phyloP scores from a whole-genome alignment of 1,284 basidiomycete species.

The Trichosporon ovoides region DNA sequence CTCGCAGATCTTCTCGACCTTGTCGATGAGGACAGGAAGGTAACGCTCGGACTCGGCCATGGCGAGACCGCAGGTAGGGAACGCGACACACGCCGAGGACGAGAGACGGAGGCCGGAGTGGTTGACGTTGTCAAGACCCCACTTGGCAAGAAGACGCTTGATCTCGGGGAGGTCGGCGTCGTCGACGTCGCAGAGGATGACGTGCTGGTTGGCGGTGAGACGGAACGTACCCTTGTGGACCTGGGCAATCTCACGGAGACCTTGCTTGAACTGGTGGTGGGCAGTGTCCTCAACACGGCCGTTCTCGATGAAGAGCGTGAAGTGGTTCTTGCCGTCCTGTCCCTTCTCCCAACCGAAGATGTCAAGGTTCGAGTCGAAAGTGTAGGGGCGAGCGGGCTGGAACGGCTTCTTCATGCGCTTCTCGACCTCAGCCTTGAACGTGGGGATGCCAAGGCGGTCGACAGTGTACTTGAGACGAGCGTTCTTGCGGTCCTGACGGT shows the following conservation, averaged over 20 bases:
- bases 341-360: constrained; percentile 89
- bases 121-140: constrained; percentile 84
- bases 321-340: constrained; percentile 83
- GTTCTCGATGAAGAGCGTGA: constrained; percentile 94
- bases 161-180: constrained; percentile 68
- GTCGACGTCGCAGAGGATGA: constrained; percentile 79
- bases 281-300: constrained; percentile 93
- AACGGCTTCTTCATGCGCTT: constrained; percentile 77
- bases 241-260: constrained; percentile 84
- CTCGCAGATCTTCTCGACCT: constrained; percentile 92
- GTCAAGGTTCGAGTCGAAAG: constrained; percentile 87
- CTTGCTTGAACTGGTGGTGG: constrained; percentile 85
- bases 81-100: constrained; percentile 91
- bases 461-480: constrained; percentile 95
- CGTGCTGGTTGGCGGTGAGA: constrained; percentile 90
- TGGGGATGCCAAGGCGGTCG: constrained; percentile 82
- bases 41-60: constrained; percentile 97
- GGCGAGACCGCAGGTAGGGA: constrained; percentile 92
- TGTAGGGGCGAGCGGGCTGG: constrained; percentile 65
- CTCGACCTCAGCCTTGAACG: constrained; percentile 87
- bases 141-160: constrained; percentile 73
- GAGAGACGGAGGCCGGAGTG: constrained; percentile 76
- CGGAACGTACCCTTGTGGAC: constrained; percentile 91
- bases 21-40: constrained; percentile 88
- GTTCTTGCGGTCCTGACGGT: constrained; percentile 74